A percentile compares a stretch with the other conserved stretches of the same genome.
Conservation (phyloP, 116 monocot genomes). For the Cymodocea nodosa region DNA sequence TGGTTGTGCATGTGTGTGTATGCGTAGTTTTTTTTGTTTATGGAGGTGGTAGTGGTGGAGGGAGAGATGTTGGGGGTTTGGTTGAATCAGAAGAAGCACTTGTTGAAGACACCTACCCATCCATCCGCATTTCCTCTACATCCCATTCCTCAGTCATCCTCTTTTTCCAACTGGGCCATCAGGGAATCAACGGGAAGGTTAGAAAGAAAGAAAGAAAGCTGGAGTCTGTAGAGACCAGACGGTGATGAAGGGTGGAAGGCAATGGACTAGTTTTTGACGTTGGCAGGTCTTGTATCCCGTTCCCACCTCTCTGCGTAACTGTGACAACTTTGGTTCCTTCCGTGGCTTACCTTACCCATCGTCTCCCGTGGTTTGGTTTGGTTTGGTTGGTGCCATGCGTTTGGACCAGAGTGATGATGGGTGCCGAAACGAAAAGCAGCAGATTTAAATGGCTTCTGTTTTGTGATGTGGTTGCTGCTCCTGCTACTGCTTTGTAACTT, state of each 20-base stretch:
- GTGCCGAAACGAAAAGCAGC: too few relatives aligned
- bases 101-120: constrained; percentile 7
- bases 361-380: neutral
- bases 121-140: neutral
- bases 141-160: neutral
- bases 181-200: neutral
- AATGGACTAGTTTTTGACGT: too few relatives aligned
- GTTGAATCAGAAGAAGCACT: constrained; percentile 2
- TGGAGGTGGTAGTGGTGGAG: neutral
- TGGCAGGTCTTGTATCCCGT: neutral
- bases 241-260: neutral
- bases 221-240: neutral
- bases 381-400: constrained; percentile 1
- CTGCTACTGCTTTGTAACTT: neutral
- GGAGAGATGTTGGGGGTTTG: neutral
- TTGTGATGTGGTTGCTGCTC: neutral
- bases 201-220: neutral
- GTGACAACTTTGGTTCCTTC: neutral
- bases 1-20: neutral
- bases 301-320: neutral
- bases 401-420: neutral
- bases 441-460: neutral
- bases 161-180: constrained; percentile 1
- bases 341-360: neutral
- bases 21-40: constrained; percentile 1